A percentile compares a stretch with the other conserved stretches of the same genome.
Conservation (phyloP, 495 filamentous ascomycete genomes). For the Aspergillus taichungensis region DNA sequence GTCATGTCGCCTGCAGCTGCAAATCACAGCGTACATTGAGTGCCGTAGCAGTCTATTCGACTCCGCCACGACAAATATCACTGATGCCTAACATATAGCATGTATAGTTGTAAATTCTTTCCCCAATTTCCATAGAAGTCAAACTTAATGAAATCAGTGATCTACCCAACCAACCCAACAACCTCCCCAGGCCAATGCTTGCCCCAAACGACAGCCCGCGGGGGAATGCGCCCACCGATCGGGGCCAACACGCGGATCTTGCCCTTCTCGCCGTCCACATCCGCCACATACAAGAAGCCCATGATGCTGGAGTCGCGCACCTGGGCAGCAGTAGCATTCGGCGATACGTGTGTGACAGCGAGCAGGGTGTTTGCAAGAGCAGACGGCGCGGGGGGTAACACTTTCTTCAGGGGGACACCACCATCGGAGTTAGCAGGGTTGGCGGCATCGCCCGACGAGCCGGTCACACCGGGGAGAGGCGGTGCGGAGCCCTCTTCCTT, state of each 20-base stretch:
- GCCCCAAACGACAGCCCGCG: constrained; percentile 65
- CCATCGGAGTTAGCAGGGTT: constrained; percentile 5
- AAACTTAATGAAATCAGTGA: too few species aligned
- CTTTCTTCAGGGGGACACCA: constrained; percentile 26
- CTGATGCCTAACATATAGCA: too few species aligned
- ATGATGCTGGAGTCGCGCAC: constrained; percentile 80
- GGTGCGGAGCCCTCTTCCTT: constrained; percentile 13
- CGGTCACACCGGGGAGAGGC: constrained; percentile 17
- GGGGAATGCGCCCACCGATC: constrained; percentile 67
- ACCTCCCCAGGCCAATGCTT: constrained; percentile 43
- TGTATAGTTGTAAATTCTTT: too few species aligned
- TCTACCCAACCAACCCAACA: constrained; percentile 40
- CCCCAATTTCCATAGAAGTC: too few species aligned
- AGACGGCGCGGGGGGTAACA: constrained; percentile 24
- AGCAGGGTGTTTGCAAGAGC: constrained; percentile 54
- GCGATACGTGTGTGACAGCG: constrained; percentile 66
- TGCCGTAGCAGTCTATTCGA: too few species aligned
- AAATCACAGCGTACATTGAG: too few species aligned
- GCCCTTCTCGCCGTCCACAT: constrained; percentile 79
- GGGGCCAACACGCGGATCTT: constrained; percentile 76
- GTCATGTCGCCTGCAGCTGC: too few species aligned
- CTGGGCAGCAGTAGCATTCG: constrained; percentile 55
- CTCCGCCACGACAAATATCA: too few species aligned
- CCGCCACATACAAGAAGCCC: constrained; percentile 85
- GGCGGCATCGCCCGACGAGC: constrained; percentile 3